Evolutionary conservation across 257 asterid genomes (phyloP), one percentile per base, ranked within the genome.

Genomic region (Capsicum baccatum): DNA sequence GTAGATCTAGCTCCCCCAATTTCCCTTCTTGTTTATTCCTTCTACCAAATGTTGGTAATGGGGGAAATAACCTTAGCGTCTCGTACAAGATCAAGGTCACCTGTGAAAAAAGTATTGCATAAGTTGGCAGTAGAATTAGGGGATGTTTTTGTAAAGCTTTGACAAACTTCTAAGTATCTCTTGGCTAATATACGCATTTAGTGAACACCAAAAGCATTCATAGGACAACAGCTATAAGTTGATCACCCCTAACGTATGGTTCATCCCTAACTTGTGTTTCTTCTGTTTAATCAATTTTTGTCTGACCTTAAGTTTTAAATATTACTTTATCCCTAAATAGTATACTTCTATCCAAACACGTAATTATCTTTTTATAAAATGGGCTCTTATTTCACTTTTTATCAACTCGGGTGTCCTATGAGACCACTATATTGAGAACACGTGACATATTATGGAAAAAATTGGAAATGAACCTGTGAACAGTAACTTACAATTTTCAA

Each of bases 31-130:
- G 7, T 2, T 57, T 42, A 50, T 56, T 71, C 60, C 48, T 44
- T 79, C 91, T 79, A 2, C 44, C 74, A 0, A 82, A 7, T 21
- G 82, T 42, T 35, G 80, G 70, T 13, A 79, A 33, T 1, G 91
- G 90, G 1, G 91, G 90, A 57, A 86, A 89, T 14, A 89, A 78
- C 79, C 91, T 87, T 58, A 89, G 5, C 3, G 86, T 92, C 39
- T 48, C 80, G 3, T 73, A 47, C 80, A 73, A 73, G 42, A 73
- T 73, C 94, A 87, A 85, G 1, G 79, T 70, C 79, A 70, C 37
- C 79, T 71, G 10, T 33, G 79, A 5, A n/a, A 71, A 71, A 47
- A n/a, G 33, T 0, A 71, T 44, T 0, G 39, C 60, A 19, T 73
- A 48, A 73, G 15, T 69, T 71, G 58, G 21, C 13, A 74, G 6